These are phyloP conservation scores for Septoria linicola DNA, from an alignment of 2,329 filamentous ascomycete species.

Conservation along the genomic window DNA sequence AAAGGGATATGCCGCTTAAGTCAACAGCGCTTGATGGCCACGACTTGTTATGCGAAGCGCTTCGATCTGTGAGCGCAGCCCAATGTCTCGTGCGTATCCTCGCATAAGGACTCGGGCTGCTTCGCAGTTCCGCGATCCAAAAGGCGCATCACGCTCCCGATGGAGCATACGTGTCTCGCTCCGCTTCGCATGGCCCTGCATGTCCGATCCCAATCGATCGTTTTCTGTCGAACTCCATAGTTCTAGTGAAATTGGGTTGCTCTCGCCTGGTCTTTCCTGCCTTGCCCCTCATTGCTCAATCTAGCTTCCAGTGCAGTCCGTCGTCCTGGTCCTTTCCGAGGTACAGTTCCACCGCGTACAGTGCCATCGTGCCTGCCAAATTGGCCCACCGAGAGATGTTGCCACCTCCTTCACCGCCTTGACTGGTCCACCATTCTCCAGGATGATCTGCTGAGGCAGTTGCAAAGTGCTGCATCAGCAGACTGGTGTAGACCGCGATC, in stretches of 20 bases:
- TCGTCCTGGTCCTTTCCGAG: conserved; percentile 81
- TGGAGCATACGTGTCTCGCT: too few species aligned
- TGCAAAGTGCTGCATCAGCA: conserved; percentile 93
- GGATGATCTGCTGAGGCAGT: conserved; percentile 59
- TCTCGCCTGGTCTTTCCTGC: neutral
- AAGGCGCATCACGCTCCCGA: too few species aligned
- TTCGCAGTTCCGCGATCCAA: too few species aligned
- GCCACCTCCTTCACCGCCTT: conserved; percentile 77
- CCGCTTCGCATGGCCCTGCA: too few species aligned
- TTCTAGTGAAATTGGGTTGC: neutral
- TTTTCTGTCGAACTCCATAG: neutral
- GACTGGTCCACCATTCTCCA: conserved; percentile 77
- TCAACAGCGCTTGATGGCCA: neutral
- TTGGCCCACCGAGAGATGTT: conserved; percentile 95
- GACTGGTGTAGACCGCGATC: conserved; percentile 92
- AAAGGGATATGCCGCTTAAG: conserved; percentile 2
- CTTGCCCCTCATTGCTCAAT: conserved; percentile 21
- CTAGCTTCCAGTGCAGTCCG: conserved; percentile 78
- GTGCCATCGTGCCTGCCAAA: conserved; percentile 78
- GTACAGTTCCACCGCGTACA: conserved; percentile 89
- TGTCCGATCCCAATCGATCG: neutral
- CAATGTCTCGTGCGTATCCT: too few species aligned
- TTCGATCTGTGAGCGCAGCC: too few species aligned
- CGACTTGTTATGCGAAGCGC: too few species aligned
- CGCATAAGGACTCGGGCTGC: too few species aligned